Conservation (phyloP, 176 grass and related monocot species). For the Olyra latifolia region DNA sequence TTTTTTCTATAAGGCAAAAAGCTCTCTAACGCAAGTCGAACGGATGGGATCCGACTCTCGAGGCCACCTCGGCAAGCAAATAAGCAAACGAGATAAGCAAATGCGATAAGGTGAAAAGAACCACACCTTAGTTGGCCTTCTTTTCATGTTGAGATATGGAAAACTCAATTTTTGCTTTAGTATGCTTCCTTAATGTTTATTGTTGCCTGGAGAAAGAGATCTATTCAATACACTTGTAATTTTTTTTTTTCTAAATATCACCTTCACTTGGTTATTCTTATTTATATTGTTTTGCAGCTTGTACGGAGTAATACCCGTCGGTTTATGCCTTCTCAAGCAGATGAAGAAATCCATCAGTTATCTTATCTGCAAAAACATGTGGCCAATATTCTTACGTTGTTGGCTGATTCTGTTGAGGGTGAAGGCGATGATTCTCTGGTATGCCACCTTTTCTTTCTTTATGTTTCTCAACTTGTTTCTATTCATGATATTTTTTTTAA, state of each 20-base stretch:
- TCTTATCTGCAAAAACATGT: conserved; percentile 98
- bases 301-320: conserved; percentile 95
- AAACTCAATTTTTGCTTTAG: neutral
- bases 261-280: conserved; percentile 17
- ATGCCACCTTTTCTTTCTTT: conserved; percentile 6
- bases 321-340: conserved; percentile 89
- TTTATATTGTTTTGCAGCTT: conserved; percentile 60
- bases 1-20: no score
- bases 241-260: neutral
- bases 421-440: conserved; percentile 85
- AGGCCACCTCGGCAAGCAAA: no score
- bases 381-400: conserved; percentile 77
- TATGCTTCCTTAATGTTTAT: neutral
- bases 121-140: neutral
- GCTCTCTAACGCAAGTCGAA: no score
- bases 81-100: no score
- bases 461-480: conserved; percentile 9
- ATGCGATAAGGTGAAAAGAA: no score
- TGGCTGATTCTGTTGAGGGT: conserved; percentile 68
- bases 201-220: neutral
- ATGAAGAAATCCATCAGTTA: conserved; percentile 94
- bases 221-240: neutral
- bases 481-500: neutral
- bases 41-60: no score
- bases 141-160: neutral